A percentile compares a stretch with the other conserved stretches of the same genome.
These are phyloP conservation scores for Mortierella sp. DNA, from an alignment of 371 early-diverging fungal genomes.

Conservation along the genomic window DNA sequence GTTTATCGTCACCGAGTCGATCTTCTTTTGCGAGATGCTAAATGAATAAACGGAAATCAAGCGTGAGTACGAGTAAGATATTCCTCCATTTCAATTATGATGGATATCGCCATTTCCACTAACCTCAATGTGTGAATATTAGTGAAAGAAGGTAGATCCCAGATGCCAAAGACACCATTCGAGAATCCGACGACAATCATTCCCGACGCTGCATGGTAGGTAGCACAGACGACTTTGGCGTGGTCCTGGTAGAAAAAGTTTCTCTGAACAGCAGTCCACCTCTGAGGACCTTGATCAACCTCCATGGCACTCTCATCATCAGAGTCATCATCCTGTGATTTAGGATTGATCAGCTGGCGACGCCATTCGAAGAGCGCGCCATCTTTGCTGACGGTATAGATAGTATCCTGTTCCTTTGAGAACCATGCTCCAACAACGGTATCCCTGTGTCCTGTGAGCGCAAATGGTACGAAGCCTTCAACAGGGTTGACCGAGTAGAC, in stretches of 20 bases:
- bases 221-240: conserved; percentile 84
- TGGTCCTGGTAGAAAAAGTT: conserved; percentile 80
- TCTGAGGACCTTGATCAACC: conserved; percentile 57
- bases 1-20: conserved; percentile 91
- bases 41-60: not conserved
- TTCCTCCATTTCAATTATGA: not conserved
- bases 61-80: not conserved
- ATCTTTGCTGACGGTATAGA: conserved; percentile 92
- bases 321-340: conserved; percentile 56
- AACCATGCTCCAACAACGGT: conserved; percentile 94
- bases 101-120: not conserved
- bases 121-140: conserved; percentile 90
- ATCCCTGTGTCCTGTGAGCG: conserved; percentile 90
- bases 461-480: conserved; percentile 73
- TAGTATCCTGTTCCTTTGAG: conserved; percentile 79
- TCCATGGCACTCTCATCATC: conserved; percentile 70
- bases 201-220: conserved; percentile 81
- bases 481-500: conserved; percentile 80
- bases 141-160: conserved; percentile 93
- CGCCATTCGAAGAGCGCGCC: conserved; percentile 92
- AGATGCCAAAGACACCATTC: conserved; percentile 96
- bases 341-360: conserved; percentile 59
- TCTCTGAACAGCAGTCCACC: conserved; percentile 75
- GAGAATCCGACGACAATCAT: conserved; percentile 92
- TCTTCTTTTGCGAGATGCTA: conserved; percentile 94